Percentiles rank a stretch among this genome's conserved stretches.
These are phyloP conservation scores for Neurospora sp. DNA, from an alignment of 495 filamentous ascomycete species.

Conservation along the genomic window DNA sequence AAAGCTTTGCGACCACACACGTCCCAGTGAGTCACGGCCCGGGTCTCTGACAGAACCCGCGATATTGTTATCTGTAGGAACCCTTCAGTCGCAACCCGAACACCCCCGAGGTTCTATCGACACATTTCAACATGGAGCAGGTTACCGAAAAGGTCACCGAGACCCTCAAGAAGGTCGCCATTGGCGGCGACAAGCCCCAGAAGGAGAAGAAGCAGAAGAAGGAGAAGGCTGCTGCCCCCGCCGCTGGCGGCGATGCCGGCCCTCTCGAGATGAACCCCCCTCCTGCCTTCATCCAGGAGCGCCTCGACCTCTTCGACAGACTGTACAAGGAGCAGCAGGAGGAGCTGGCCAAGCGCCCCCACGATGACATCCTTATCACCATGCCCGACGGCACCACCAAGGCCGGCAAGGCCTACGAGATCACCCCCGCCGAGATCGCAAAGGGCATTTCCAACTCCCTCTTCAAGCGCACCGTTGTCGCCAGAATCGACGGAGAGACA, in stretches of 20 bases:
- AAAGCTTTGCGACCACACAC: neutral
- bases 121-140: neutral
- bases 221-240: constrained; percentile 31
- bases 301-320: constrained; percentile 78
- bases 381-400: constrained; percentile 52
- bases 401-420: constrained; percentile 60
- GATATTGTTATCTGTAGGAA: neutral
- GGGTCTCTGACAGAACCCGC: constrained; percentile 9
- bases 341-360: constrained; percentile 55
- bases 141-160: constrained; percentile 21
- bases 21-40: constrained; percentile 17
- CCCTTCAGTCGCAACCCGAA: neutral
- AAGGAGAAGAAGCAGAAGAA: constrained; percentile 25
- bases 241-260: constrained; percentile 24
- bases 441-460: constrained; percentile 58
- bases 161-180: constrained; percentile 22
- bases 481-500: constrained; percentile 60
- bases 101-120: neutral
- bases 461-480: constrained; percentile 67
- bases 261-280: constrained; percentile 53
- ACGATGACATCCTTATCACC: constrained; percentile 57
- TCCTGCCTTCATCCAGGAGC: constrained; percentile 71
- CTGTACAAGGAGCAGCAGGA: constrained; percentile 75
- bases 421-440: constrained; percentile 57
- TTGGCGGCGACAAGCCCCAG: constrained; percentile 14